Evolutionary conservation across 352 stramenopile genomes (phyloP), one percentile per base, ranked within the genome.

Genomic region (Pythium phragmiticola): DNA sequence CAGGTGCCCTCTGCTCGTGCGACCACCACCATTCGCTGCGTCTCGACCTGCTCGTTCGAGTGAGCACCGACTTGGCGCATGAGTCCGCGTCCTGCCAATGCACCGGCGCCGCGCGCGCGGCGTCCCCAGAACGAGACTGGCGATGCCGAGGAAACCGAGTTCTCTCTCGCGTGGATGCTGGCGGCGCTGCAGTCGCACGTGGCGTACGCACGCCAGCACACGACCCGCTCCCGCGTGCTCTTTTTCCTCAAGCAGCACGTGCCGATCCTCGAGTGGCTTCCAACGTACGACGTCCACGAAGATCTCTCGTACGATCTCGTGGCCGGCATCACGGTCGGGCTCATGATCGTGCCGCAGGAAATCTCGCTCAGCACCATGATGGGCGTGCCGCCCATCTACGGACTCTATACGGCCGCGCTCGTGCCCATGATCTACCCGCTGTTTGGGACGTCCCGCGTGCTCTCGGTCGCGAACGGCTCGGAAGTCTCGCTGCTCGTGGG

Each of bases 311-410:
- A 80, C 69, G 78, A 83, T 62, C 41, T 83, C 42, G 77, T 87
- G 11, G 74, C 78, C 5, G 78, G 78, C 60, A 60, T 87, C 36
- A 87, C 78, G 6, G 78, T 87, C 37, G 87, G 83, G 55, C 81
- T 97, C 69, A 97, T 97, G 88, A 80, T 92, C 52, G 79, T 98
- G 54, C 89, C 89, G 23, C 87, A 96, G 68, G 82, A 86, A 56
- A 95, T 98, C 77, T 88, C 77, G 63, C 94, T 97, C 64, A 88
- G 83, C 43, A 92, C 92, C 26, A 78, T 98, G 47, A 94, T 94
- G 78, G 72, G 71, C 54, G 78, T 98, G 26, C 87, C 88, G 7
- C 75, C 90, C 1, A 81, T 96, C 54, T 97, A 96, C 70, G 92
- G 90, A 7, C 77, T 98, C 17, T 98, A 98, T 79, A 87, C 77